phyloP scores from a whole-genome alignment of 1,139 yeast genomes.

The Meyerozyma guilliermondii region DNA sequence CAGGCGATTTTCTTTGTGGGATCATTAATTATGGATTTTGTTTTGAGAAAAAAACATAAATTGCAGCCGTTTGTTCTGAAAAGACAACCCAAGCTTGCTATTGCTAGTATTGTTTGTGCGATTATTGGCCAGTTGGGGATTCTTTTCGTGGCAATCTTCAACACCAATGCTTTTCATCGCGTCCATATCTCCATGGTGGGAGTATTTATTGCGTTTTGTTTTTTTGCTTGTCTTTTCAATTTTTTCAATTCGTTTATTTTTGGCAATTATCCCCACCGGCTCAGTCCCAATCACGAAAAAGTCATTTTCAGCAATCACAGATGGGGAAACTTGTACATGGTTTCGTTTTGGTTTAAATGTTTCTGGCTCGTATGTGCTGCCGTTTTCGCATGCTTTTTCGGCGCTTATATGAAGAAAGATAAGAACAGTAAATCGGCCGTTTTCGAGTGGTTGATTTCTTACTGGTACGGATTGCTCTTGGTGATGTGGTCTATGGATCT shows the following conservation, averaged over 20 bases:
- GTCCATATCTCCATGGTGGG: constrained; percentile 72
- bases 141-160: constrained; percentile 68
- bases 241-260: constrained; percentile 57
- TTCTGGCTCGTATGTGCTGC: constrained; percentile 69
- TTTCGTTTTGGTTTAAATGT: constrained; percentile 50
- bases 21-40: constrained; percentile 55
- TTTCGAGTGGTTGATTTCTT: constrained; percentile 82
- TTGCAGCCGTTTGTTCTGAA: constrained; percentile 49
- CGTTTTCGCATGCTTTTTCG: constrained; percentile 67
- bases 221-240: constrained; percentile 59
- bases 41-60: constrained; percentile 47
- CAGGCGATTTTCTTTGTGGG: constrained; percentile 76
- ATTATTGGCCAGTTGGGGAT: constrained; percentile 73
- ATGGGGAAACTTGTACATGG: constrained; percentile 41
- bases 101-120: constrained; percentile 48
- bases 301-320: constrained; percentile 29
- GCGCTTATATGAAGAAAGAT: constrained; percentile 35
- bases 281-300: constrained; percentile 37
- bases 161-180: constrained; percentile 51
- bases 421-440: constrained; percentile 45
- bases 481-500: constrained; percentile 67
- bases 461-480: constrained; percentile 73
- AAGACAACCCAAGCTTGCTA: constrained; percentile 46
- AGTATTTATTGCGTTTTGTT: constrained; percentile 67
- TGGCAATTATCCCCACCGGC: constrained; percentile 46